Base-by-base conservation (phyloP, 179 eudicot genomes). In the Gypsophila paniculata region DNA sequence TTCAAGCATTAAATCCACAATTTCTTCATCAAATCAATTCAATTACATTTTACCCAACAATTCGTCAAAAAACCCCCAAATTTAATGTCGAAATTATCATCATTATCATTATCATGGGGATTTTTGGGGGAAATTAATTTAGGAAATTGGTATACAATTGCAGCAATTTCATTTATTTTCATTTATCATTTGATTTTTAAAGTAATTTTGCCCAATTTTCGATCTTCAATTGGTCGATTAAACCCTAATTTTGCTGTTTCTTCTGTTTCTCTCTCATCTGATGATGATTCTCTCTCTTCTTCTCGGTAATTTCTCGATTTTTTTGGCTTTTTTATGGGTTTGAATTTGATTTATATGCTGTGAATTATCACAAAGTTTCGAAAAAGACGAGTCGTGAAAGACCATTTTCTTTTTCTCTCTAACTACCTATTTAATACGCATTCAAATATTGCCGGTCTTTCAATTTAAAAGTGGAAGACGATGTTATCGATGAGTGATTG, bases 101-200 rank as follows among this genome's bases (percentile, higher is more conserved):
- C 66, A 29, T 42, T 17, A 34, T 6, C 46, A 8, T 42, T 6
- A 0, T 42, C 46, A 6, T 42, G 1, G 8, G 76, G 72, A 4
- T 18, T 68, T 2, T 79, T 77, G 82, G 63, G 36, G 77, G 79
- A 76, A 17, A 75, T 68, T 19, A 79, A 76, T 22, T 68, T 77
- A 68, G 82, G 82, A 18, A 79, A 79, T 7, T 76, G 55, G 62
- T 72, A 54, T 51, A 69, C 79, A 61, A 0, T 76, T 4, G 34
- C 71, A 53, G 82, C 67, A 44, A 10, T 79, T 17, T 79, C 79
- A 22, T 8, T 79, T 39, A 76, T 79, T 15, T 76, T 76, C 8
- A 6, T 79, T 2, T 72, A 69, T 54, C 82, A 79, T 18, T 15
- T 67, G 5, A 26, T 79, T 2, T 61, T 25, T 6, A 72, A 72